These are phyloP conservation scores for Drechslerella dactyloides DNA, from an alignment of 2,329 filamentous ascomycete genomes.

Conservation along the genomic window DNA sequence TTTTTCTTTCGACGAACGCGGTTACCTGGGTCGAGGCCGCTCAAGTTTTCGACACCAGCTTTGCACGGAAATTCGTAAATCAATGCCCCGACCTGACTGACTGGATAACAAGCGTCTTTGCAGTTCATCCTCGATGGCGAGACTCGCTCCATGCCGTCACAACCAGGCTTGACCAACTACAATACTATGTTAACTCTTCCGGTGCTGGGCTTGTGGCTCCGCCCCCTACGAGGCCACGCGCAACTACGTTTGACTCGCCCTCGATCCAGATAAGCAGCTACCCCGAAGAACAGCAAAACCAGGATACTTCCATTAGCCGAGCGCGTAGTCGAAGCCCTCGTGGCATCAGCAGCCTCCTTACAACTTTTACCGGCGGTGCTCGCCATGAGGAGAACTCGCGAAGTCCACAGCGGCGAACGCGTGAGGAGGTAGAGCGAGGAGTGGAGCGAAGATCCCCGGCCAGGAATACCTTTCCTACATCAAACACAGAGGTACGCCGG, in stretches of 20 bases:
- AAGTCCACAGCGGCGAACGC: constrained; percentile 34
- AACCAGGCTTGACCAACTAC: constrained; percentile 27
- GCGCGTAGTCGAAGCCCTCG: constrained; percentile 39
- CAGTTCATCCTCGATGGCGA: constrained; percentile 42
- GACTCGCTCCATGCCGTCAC: constrained; percentile 41
- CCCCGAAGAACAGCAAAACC: constrained; percentile 7
- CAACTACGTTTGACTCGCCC: constrained; percentile 32
- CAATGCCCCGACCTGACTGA: constrained; percentile 30
- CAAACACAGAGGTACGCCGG: constrained; percentile 28
- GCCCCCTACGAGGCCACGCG: constrained; percentile 29
- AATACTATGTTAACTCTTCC: constrained; percentile 20
- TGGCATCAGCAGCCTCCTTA: constrained; percentile 22
- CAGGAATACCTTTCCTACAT: constrained; percentile 23
- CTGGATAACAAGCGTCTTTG: constrained; percentile 42
- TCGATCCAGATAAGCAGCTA: constrained; percentile 34
- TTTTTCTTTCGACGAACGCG: constrained; percentile 44
- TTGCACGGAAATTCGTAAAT: constrained; percentile 18
- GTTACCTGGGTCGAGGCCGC: constrained; percentile 46
- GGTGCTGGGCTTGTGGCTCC: constrained; percentile 3
- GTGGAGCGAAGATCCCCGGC: constrained; percentile 36
- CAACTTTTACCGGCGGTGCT: constrained; percentile 10
- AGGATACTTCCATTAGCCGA: not conserved
- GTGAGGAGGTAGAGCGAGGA: constrained; percentile 45
- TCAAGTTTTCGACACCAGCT: constrained; percentile 31
- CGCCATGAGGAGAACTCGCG: constrained; percentile 21